Base-by-base conservation (phyloP, 164 flowering plant genomes). In the Malania oleifera region DNA sequence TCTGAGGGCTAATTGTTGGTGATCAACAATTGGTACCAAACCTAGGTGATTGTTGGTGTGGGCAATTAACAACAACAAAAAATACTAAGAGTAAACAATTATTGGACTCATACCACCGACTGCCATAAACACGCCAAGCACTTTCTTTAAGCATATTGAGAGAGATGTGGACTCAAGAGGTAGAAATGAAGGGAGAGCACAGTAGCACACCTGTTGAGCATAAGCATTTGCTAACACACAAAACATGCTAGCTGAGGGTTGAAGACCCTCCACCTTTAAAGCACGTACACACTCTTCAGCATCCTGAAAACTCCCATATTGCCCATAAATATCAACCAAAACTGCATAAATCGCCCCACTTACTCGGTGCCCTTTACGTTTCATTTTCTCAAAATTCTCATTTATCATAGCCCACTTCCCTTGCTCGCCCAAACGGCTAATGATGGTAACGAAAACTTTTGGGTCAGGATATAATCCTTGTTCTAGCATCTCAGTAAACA, bases 381-480 rank as follows among this genome's bases (percentile, higher is more conserved):
- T 82, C 83, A 90, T 80, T 54, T 31, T 70, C 68, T 83, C 92
- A 72, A 86, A 82, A 62, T 68, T 77, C 50, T 63, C 63, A 74
- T 67, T 74, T 35, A 89, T 78, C 59, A 72, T 51, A 61, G 77
- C 82, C 97, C 97, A 89, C 72, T 81, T 79, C 50, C 95, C 97
- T 52, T 77, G 79, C 71, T 87, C 97, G 52, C 84, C 95, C 58
- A 87, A 77, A 11, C 77, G 64, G 46, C 80, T 82, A 60, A 89
- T 85, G 4, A 89, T 70, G 46, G 67, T 75, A 28, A 78, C 57
- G 46, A 89, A 87, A 22, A 89, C 82, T 73, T 87, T 89, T 0
- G 93, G 95, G 61, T 89, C 97, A 46, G 95, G 97, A 71, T 87
- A 79, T 17, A 85, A 51, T 37, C 95, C 97, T 64, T 80, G 77